A percentile compares a stretch with the other conserved stretches of the same genome.
phyloP scores from a whole-genome alignment of 257 asterid species.

The Thymus mandschuricus region DNA sequence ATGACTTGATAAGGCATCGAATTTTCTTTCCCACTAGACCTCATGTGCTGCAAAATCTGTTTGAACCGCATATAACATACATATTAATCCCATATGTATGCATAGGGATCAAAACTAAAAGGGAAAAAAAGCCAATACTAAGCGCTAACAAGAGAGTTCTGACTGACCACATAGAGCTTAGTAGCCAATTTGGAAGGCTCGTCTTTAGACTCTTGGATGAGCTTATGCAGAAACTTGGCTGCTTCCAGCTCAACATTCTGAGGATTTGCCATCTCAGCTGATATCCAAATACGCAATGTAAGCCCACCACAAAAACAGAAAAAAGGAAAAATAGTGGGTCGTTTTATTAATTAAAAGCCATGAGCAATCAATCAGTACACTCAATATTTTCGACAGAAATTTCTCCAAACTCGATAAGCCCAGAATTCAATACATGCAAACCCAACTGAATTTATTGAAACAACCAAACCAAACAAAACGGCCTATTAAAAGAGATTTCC shows the following conservation, averaged over 20 bases:
- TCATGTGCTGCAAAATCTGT: conserved; percentile 98
- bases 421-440: not conserved
- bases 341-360: not conserved
- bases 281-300: conserved; percentile 18
- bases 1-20: conserved; percentile 98
- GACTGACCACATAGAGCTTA: conserved; percentile 91
- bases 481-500: not conserved
- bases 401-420: not conserved
- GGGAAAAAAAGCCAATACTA: not conserved
- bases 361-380: not conserved
- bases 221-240: conserved; percentile 95
- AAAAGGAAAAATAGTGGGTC: conserved; percentile 3
- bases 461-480: not conserved
- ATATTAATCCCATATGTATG: conserved; percentile 12
- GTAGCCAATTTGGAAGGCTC: conserved; percentile 97
- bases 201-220: conserved; percentile 94
- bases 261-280: conserved; percentile 68
- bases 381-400: not conserved
- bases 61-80: conserved; percentile 20
- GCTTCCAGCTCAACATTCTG: conserved; percentile 98
- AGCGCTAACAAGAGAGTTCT: conserved; percentile 20
- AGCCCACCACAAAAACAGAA: conserved; percentile 24
- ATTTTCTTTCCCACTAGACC: conserved; percentile 96
- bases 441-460: not conserved
- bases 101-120: conserved; percentile 22